phyloP scores from a whole-genome alignment of 192 early-diverging fungal species.

The Radiomyces spectabilis region DNA sequence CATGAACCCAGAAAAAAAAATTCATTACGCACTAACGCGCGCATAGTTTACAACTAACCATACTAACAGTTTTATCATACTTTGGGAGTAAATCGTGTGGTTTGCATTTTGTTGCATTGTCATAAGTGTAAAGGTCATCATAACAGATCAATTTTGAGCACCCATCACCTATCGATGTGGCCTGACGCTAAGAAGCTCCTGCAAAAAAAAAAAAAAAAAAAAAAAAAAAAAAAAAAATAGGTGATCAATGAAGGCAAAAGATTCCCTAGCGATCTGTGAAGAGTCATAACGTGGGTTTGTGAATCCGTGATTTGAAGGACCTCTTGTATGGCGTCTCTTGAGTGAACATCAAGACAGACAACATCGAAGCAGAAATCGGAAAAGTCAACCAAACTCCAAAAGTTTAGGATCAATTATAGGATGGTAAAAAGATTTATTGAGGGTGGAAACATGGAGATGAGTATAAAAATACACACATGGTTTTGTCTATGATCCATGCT shows the following conservation, averaged over 20 bases:
- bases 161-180: too few relatives aligned
- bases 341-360: not conserved
- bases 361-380: not conserved
- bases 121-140: too few relatives aligned
- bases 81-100: too few relatives aligned
- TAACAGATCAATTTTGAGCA: too few relatives aligned
- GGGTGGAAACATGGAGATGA: not conserved
- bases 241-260: not conserved
- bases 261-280: not conserved
- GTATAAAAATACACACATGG: not conserved
- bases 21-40: too few relatives aligned
- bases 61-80: too few relatives aligned
- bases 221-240: conserved; percentile 11
- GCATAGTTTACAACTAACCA: too few relatives aligned
- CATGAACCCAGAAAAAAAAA: too few relatives aligned
- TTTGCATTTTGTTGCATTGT: too few relatives aligned
- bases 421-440: not conserved
- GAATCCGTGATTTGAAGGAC: not conserved
- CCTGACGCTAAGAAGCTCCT: too few relatives aligned
- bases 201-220: too few relatives aligned
- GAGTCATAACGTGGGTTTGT: not conserved
- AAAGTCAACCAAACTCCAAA: not conserved
- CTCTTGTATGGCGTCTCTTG: not conserved
- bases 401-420: too few relatives aligned
- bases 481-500: not conserved